A percentile compares a stretch with the other conserved stretches of the same genome.
Conservation (phyloP, 176 grass and related monocot species). For the Hordeum vulgare region MorexV3_pseudomolecules_assembly NC_058523.1:347772015-347772514, state of each 20-base stretch:
- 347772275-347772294: neutral
- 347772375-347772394: neutral
- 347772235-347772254: neutral
- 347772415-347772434: neutral
- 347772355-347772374: neutral
- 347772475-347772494: neutral
- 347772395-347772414: slow-evolving; percentile 1
- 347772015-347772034: neutral
- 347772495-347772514: slow-evolving; percentile 12
- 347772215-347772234: neutral
- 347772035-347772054: neutral
- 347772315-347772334: neutral
- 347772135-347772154: neutral
- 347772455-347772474: neutral
- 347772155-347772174: neutral
- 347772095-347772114: neutral
- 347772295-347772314: neutral
- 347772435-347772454: neutral
- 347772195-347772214: neutral
- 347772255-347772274: too few relatives aligned
- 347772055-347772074: too few relatives aligned
- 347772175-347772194: neutral
- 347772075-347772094: neutral
- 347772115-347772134: neutral
- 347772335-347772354: slow-evolving; percentile 28